phyloP scores from a whole-genome alignment of 306 rosid species.

The Vigna mungo region DNA sequence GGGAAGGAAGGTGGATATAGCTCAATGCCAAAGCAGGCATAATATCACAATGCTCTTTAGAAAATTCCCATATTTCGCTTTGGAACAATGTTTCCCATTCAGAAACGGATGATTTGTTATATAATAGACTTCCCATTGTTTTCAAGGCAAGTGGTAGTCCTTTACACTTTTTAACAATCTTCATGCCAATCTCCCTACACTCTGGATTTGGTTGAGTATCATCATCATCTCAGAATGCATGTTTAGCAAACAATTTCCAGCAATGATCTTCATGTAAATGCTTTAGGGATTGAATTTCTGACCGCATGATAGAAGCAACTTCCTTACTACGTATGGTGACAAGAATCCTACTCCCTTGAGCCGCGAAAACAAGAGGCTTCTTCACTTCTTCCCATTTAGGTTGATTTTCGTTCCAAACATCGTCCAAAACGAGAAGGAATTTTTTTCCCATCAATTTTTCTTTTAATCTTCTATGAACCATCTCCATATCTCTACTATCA shows the following conservation, averaged over 20 bases:
- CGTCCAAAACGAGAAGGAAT: not conserved
- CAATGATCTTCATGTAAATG: not conserved
- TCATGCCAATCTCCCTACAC: not conserved
- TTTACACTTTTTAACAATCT: not conserved
- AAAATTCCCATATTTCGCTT: not conserved
- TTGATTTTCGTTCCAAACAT: not conserved
- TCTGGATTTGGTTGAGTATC: too few relatives aligned
- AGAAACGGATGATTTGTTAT: not conserved
- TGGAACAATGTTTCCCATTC: not conserved
- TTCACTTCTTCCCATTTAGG: not conserved
- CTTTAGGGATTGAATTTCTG: not conserved
- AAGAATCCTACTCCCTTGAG: not conserved
- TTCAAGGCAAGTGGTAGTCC: not conserved
- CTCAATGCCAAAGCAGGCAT: not conserved
- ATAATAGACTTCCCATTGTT: not conserved
- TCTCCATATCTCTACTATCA: not conserved
- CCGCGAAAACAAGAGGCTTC: not conserved
- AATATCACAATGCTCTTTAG: not conserved
- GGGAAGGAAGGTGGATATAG: not conserved
- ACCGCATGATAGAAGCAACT: not conserved
- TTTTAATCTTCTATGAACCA: not conserved
- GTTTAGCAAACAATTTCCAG: not conserved
- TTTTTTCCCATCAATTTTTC: not conserved
- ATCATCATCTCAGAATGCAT: not conserved
- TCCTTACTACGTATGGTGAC: not conserved